Evolutionary conservation across 1,284 basidiomycete species (phyloP).

Genomic region (Cutaneotrichosporon curvatum): DNA sequence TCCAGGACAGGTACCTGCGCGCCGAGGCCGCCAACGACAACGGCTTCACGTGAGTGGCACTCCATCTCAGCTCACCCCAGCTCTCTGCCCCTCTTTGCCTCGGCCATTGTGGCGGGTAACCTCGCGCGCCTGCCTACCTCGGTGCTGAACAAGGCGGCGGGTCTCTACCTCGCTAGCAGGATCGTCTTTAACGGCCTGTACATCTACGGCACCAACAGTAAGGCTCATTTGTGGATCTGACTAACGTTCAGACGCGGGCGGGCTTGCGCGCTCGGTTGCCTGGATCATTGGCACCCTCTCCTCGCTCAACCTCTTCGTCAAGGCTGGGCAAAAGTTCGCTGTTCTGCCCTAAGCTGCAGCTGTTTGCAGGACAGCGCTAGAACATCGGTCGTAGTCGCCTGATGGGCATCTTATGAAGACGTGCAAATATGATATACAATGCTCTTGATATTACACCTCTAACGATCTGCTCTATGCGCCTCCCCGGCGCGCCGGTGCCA

Average conservation of each 20-base stretch:
- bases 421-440: no score
- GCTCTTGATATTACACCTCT: neutral
- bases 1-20: conserved; percentile 49
- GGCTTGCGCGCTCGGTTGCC: conserved; percentile 16
- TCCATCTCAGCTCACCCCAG: conserved; percentile 1
- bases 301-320: conserved; percentile 18
- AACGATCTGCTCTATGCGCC: neutral
- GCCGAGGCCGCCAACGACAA: conserved; percentile 32
- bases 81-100: conserved; percentile 20
- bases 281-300: conserved; percentile 17
- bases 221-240: conserved; percentile 2
- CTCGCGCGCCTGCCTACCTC: conserved; percentile 24
- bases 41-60: conserved; percentile 19
- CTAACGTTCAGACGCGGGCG: conserved; percentile 16
- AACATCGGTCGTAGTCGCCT: no score
- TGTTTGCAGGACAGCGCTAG: neutral
- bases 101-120: conserved; percentile 33
- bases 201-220: conserved; percentile 28
- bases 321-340: conserved; percentile 19
- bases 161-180: conserved; percentile 26
- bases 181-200: conserved; percentile 27
- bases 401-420: no score
- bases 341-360: neutral
- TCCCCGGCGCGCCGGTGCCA: no score
- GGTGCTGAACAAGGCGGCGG: conserved; percentile 27